Evolutionary conservation across 768 basidiomycete genomes (phyloP).

Genomic region (Mycena galopus): DNA sequence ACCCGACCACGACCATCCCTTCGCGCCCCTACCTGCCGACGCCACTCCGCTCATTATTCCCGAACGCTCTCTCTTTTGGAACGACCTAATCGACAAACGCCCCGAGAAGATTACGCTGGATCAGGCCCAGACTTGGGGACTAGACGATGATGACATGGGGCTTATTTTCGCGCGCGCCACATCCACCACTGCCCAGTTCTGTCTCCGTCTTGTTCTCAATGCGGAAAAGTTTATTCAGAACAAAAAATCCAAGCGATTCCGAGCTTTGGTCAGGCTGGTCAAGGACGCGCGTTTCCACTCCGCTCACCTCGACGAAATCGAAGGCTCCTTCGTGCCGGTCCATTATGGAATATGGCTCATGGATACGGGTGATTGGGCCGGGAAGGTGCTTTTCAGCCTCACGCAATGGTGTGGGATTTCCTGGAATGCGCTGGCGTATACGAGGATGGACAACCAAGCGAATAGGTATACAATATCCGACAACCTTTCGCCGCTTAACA

Average conservation of each 20-base stretch:
- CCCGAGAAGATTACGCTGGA: background rate
- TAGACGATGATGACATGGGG: background rate
- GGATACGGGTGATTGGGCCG: constrained; percentile 21
- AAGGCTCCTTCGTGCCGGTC: background rate
- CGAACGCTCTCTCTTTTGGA: background rate
- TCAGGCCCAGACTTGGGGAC: background rate
- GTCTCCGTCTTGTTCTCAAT: constrained; percentile 12
- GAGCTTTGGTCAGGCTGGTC: background rate
- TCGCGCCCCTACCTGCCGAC: background rate
- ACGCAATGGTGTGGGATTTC: constrained; percentile 13
- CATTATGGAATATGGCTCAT: constrained; percentile 24
- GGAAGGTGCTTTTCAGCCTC: constrained; percentile 17
- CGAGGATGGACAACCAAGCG: background rate
- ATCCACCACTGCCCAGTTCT: background rate
- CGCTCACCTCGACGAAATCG: background rate
- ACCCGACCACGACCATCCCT: background rate
- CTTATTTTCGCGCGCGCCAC: background rate
- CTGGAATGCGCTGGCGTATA: background rate
- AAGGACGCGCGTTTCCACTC: constrained; percentile 24
- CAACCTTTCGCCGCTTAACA: background rate
- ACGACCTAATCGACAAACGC: background rate
- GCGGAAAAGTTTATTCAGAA: background rate
- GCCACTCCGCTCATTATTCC: background rate
- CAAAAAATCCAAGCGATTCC: background rate
- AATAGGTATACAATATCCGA: background rate